Evolutionary conservation across 1,284 basidiomycete species (phyloP), one percentile per base, ranked within the genome.

Genomic region (Tilletia horrida): DNA sequence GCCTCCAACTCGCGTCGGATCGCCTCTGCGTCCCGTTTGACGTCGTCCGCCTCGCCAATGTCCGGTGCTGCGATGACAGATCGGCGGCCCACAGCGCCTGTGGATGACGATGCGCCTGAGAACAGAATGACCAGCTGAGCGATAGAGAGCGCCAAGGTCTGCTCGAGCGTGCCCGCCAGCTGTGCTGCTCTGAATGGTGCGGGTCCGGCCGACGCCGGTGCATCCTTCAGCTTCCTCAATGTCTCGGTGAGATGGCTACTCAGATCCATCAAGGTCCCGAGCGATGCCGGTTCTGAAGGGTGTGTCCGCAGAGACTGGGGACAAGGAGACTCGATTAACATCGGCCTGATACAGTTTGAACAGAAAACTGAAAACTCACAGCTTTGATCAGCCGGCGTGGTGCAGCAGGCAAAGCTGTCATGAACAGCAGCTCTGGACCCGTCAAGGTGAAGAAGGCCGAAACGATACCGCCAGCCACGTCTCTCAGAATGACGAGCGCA

Each of bases 321-420:
- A 40, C 35, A 40, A 40, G n/a, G n/a, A n/a, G n/a, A n/a, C n/a
- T n/a, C n/a, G n/a, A n/a, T n/a, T n/a, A n/a, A n/a, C n/a, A n/a
- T n/a, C n/a, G n/a, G n/a, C n/a, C n/a, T n/a, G n/a, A n/a, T n/a
- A n/a, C n/a, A n/a, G n/a, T n/a, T n/a, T n/a, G n/a, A n/a, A n/a
- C n/a, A n/a, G n/a, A n/a, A n/a, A n/a, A n/a, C n/a, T 25, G 57
- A 3, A 40, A n/a, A 63, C 45, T 42, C n/a, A 48, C 44, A 40
- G 62, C 16, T 52, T 48, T 63, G 1, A 63, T 18, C 70, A 25
- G 73, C 73, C 13, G 73, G 75, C 7, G 64, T 47, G 61, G 65
- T 50, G 50, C 73, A 55, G 90, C 88, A 16, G 87, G 85, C 23
- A 92, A 78, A 62, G 86, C 55, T 1, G 89, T 87, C 13, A 92